A percentile compares a stretch with the other conserved stretches of the same genome.
phyloP scores from a whole-genome alignment of 495 filamentous ascomycete species.

The Talaromyces borbonicus region DNA sequence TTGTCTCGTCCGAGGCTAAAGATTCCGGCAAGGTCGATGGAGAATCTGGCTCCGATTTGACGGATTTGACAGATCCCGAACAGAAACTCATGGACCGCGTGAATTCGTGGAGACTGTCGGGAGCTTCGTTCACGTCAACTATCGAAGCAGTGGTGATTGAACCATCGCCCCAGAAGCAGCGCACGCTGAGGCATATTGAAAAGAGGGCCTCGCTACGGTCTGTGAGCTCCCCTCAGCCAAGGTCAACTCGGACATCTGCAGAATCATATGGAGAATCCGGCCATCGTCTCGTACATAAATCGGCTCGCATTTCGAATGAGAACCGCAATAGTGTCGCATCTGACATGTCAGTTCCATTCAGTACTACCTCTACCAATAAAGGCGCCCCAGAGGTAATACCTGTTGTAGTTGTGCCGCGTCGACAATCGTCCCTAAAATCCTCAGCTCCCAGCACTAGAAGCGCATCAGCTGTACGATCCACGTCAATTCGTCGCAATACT shows the following conservation, averaged over 20 bases:
- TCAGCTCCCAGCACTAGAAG: conserved; percentile 26
- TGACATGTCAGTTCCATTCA: conserved; percentile 44
- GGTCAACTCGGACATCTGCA: conserved; percentile 34
- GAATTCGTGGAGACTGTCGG: conserved; percentile 41
- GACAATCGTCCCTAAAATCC: conserved; percentile 53
- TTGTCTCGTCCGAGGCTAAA: neutral
- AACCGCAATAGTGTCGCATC: conserved; percentile 50
- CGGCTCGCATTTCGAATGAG: conserved; percentile 36
- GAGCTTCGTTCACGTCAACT: conserved; percentile 56
- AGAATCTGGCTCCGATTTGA: conserved; percentile 34
- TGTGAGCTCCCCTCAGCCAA: conserved; percentile 34
- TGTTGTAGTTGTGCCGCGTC: conserved; percentile 62
- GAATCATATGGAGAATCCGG: conserved; percentile 30
- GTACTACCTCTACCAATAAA: conserved; percentile 25
- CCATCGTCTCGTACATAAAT: conserved; percentile 39
- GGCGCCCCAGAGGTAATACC: conserved; percentile 44
- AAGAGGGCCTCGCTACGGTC: conserved; percentile 54
- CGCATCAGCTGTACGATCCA: conserved; percentile 29
- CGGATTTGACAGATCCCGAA: conserved; percentile 21
- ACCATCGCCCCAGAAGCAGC: conserved; percentile 37
- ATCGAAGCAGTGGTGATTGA: conserved; percentile 65
- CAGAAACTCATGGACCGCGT: conserved; percentile 23
- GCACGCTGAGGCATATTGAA: conserved; percentile 56
- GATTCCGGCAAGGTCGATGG: conserved; percentile 26
- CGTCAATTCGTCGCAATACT: conserved; percentile 23